These are phyloP conservation scores for Seiridium cupressi DNA, from an alignment of 2,329 filamentous ascomycete species.

Conservation along the genomic window DNA sequence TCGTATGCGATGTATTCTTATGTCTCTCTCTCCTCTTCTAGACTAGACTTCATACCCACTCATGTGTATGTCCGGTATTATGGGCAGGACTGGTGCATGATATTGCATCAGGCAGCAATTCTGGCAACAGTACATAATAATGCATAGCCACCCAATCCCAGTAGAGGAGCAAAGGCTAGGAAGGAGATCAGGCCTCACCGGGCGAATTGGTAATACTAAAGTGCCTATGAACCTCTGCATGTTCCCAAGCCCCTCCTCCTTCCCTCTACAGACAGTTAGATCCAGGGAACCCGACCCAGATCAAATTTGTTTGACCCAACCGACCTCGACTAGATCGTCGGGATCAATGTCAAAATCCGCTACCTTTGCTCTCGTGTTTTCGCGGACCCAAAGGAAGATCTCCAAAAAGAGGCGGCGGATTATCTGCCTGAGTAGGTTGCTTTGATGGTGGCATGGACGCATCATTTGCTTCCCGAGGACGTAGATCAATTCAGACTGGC, in stretches of 20 bases:
- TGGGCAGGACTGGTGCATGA: no score
- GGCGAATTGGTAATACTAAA: neutral
- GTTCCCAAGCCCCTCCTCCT: neutral
- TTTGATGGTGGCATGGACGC: constrained; percentile 31
- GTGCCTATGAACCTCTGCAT: neutral
- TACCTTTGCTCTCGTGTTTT: constrained; percentile 62
- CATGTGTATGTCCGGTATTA: no score
- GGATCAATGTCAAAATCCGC: constrained; percentile 56
- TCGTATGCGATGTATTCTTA: no score
- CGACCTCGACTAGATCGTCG: constrained; percentile 62
- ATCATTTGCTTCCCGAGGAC: constrained; percentile 59
- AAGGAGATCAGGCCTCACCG: constrained; percentile 1
- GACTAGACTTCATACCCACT: no score
- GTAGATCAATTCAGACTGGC: constrained; percentile 45
- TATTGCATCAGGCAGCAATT: no score
- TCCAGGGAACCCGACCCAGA: neutral
- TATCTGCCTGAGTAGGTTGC: neutral
- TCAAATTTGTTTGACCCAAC: constrained; percentile 60
- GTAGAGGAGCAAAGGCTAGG: neutral
- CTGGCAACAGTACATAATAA: no score
- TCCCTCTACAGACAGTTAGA: constrained; percentile 3
- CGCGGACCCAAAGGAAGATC: constrained; percentile 58
- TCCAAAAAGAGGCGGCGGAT: constrained; percentile 39
- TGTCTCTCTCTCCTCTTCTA: no score
- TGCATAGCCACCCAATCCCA: no score